Evolutionary conservation across 441 rosid species (phyloP).

Genomic region (Gossypium gossypioides): DNA sequence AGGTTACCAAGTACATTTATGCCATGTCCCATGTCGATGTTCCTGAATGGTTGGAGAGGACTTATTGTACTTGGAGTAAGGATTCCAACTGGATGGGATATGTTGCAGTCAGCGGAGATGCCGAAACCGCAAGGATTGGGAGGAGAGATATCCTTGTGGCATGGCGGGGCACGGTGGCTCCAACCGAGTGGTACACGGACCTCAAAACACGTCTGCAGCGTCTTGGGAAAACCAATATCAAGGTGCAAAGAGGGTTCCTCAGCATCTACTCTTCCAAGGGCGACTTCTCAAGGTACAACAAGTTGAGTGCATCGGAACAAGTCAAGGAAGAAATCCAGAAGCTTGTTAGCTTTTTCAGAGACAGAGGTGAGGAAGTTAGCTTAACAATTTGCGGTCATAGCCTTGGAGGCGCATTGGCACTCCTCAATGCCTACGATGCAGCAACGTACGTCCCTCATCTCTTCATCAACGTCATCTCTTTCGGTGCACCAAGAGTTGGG

Average conservation of each 20-base stretch:
- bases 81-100: constrained; percentile 40
- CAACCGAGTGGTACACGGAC: constrained; percentile 58
- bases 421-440: constrained; percentile 47
- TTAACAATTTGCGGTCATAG: constrained; percentile 51
- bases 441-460: constrained; percentile 11
- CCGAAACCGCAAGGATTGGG: constrained; percentile 53
- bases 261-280: constrained; percentile 51
- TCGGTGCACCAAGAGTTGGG: constrained; percentile 57
- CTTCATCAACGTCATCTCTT: constrained; percentile 39
- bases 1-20: constrained; percentile 23
- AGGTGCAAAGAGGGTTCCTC: constrained; percentile 54
- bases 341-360: constrained; percentile 23
- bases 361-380: constrained; percentile 39
- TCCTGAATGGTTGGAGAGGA: constrained; percentile 32
- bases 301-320: constrained; percentile 63
- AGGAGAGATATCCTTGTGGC: constrained; percentile 61
- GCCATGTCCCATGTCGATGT: constrained; percentile 32
- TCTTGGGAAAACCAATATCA: constrained; percentile 22
- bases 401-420: constrained; percentile 53
- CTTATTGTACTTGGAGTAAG: constrained; percentile 34
- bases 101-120: constrained; percentile 32
- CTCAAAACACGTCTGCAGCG: constrained; percentile 37
- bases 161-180: constrained; percentile 77
- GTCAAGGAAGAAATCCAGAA: constrained; percentile 45
- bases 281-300: constrained; percentile 46